phyloP scores from a whole-genome alignment of 805 yeast genomes.

The Wickerhamiella domercqiae region DNA sequence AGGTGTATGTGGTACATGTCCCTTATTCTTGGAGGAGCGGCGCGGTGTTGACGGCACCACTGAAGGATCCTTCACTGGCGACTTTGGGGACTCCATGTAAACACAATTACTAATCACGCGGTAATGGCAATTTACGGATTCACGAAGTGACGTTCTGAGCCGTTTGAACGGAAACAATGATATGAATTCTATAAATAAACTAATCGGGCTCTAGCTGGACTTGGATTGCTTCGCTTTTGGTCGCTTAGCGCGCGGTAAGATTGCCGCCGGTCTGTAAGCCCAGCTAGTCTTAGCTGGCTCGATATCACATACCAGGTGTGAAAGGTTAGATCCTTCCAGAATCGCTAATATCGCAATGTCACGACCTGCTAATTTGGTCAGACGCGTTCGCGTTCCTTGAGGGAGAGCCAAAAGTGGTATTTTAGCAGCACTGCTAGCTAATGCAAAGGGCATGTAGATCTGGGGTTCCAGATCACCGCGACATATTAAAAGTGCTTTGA shows the following conservation, averaged over 20 bases:
- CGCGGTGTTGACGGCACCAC: too few relatives aligned
- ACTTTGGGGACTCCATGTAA: too few relatives aligned
- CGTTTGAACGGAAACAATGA: too few relatives aligned
- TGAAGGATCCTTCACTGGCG: too few relatives aligned
- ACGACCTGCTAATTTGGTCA: slow-evolving; percentile 5
- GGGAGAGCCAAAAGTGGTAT: slow-evolving; percentile 14
- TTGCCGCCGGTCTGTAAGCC: slow-evolving; percentile 9
- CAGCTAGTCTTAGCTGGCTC: slow-evolving; percentile 12
- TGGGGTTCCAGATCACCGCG: slow-evolving; percentile 11
- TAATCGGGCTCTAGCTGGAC: too few relatives aligned
- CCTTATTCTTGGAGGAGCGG: too few relatives aligned
- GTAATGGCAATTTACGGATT: too few relatives aligned
- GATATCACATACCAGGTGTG: slow-evolving; percentile 2
- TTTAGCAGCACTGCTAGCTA: slow-evolving; percentile 12
- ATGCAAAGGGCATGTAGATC: slow-evolving; percentile 12
- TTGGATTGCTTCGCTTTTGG: background rate
- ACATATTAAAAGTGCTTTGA: slow-evolving; percentile 13
- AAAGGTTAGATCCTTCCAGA: slow-evolving; percentile 2
- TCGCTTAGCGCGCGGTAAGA: background rate
- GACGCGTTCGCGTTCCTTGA: slow-evolving; percentile 5
- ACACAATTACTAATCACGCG: too few relatives aligned
- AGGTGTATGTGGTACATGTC: slow-evolving; percentile 5
- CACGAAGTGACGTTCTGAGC: too few relatives aligned
- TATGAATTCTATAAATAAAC: too few relatives aligned
- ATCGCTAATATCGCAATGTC: too few relatives aligned